Conservation (phyloP, 345 rosid genomes). For the Dipteronia dyeriana region DNA sequence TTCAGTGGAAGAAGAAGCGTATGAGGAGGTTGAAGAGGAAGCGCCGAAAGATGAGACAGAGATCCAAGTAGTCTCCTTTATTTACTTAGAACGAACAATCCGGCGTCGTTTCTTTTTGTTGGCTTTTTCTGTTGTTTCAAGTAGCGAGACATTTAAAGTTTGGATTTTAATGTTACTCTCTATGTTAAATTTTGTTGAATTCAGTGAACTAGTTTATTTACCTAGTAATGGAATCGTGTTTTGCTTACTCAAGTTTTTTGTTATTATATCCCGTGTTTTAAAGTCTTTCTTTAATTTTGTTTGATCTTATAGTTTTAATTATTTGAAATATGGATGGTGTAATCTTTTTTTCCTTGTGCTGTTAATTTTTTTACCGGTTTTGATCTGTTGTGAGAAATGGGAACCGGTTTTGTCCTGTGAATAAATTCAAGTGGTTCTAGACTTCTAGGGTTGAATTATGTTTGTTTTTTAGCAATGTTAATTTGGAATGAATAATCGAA, state of each 20-base stretch:
- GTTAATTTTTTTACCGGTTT: too few relatives aligned
- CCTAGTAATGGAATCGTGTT: constrained; percentile 14
- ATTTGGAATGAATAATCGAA: too few relatives aligned
- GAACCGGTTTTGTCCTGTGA: too few relatives aligned
- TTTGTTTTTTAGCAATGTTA: too few relatives aligned
- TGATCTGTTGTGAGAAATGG: too few relatives aligned
- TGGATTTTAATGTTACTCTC: background rate
- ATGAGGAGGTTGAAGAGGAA: constrained; percentile 99
- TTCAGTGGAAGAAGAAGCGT: constrained; percentile 99
- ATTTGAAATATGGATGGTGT: too few relatives aligned
- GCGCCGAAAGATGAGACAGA: constrained; percentile 99
- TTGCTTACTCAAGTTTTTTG: background rate
- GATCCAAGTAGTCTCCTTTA: constrained; percentile 70
- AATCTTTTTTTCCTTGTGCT: too few relatives aligned
- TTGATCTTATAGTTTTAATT: too few relatives aligned
- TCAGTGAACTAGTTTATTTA: background rate
- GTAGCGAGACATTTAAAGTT: background rate
- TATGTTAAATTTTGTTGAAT: constrained; percentile 3
- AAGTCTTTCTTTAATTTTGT: background rate
- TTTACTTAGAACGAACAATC: too few relatives aligned
- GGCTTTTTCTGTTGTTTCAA: constrained; percentile 8
- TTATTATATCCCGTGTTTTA: background rate
- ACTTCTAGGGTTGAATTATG: too few relatives aligned
- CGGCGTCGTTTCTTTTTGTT: background rate
- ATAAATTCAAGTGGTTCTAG: too few relatives aligned